Conservation (phyloP, 176 grass and related monocot species). For the Aegilops umbellulata region DNA sequence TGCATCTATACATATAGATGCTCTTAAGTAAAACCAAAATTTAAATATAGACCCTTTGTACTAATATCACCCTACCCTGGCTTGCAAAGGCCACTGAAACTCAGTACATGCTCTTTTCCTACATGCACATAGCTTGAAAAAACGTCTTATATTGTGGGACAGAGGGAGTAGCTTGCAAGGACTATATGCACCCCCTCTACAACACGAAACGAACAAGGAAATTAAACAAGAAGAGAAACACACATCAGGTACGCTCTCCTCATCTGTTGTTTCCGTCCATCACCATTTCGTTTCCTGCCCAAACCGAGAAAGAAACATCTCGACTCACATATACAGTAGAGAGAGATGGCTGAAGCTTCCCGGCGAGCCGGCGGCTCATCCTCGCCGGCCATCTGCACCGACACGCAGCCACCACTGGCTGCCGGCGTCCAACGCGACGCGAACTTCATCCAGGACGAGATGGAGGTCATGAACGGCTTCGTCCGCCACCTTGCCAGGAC, state of each 20-base stretch:
- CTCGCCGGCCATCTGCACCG: background rate
- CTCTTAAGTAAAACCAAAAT: too few relatives aligned
- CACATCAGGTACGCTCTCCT: background rate
- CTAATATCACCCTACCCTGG: too few relatives aligned
- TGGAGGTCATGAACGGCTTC: background rate
- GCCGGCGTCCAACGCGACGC: background rate
- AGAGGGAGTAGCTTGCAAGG: too few relatives aligned
- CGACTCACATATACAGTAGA: background rate
- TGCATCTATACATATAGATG: too few relatives aligned
- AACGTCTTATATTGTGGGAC: too few relatives aligned
- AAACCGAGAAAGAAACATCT: too few relatives aligned
- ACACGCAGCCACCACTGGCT: background rate
- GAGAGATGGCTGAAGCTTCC: background rate
- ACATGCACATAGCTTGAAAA: too few relatives aligned
- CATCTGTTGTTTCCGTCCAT: background rate
- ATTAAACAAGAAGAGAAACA: background rate
- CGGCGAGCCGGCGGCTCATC: background rate
- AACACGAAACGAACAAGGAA: too few relatives aligned
- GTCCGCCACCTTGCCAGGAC: background rate
- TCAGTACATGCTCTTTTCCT: too few relatives aligned
- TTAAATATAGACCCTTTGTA: too few relatives aligned
- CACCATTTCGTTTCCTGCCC: background rate
- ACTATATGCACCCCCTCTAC: too few relatives aligned
- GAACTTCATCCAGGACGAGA: background rate
- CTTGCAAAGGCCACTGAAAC: too few relatives aligned